Evolutionary conservation across 2,329 filamentous ascomycete species (phyloP).

Genomic region (Xylariaceae sp.): DNA sequence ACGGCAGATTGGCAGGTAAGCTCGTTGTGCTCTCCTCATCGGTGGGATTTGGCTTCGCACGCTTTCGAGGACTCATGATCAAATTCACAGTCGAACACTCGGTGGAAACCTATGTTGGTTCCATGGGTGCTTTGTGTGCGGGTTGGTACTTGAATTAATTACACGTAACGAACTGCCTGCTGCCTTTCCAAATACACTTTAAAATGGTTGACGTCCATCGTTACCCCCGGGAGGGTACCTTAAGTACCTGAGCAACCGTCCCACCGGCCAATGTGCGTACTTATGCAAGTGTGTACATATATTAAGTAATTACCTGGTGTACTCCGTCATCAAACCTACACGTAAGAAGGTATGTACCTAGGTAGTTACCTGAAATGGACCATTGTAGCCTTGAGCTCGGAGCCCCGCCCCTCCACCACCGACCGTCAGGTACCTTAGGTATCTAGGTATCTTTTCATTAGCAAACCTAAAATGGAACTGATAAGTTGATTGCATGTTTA

Average conservation of each 20-base stretch:
- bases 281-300: too few relatives aligned
- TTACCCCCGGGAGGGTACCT: background rate
- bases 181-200: background rate
- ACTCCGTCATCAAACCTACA: background rate
- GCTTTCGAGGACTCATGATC: slow-evolving; percentile 48
- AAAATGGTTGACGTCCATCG: background rate
- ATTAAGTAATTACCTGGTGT: too few relatives aligned
- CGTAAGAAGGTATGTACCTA: background rate
- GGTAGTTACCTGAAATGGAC: background rate
- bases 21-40: slow-evolving; percentile 28
- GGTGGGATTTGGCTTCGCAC: slow-evolving; percentile 42
- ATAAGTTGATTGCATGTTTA: background rate
- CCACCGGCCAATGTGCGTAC: too few relatives aligned
- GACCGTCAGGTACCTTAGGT: too few relatives aligned
- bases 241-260: background rate
- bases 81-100: slow-evolving; percentile 6
- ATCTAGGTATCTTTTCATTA: too few relatives aligned
- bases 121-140: slow-evolving; percentile 7
- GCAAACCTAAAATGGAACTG: too few relatives aligned
- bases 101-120: slow-evolving; percentile 3
- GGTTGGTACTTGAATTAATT: background rate
- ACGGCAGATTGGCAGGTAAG: slow-evolving; percentile 22
- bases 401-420: background rate
- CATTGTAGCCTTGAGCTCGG: background rate
- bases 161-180: background rate